These are phyloP conservation scores for Alternaria incomplexa DNA, from an alignment of 2,329 filamentous ascomycete species.

Conservation along the genomic window DNA sequence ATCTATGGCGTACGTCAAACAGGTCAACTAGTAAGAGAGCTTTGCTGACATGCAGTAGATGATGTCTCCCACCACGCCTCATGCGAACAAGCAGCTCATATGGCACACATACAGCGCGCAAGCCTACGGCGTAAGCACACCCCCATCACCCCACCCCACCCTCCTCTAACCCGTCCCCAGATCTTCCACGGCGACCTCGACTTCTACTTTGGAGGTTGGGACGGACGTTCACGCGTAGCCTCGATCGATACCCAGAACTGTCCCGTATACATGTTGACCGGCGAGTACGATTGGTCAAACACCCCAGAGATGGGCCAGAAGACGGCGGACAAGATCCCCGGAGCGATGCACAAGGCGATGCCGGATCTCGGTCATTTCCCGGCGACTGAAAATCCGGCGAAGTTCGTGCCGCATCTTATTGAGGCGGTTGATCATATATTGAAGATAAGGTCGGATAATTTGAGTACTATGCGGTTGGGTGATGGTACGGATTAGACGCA, in stretches of 20 bases:
- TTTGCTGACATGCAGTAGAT: conserved; percentile 37
- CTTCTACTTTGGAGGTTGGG: conserved; percentile 60
- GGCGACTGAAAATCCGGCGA: conserved; percentile 53
- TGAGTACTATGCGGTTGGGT: conserved; percentile 42
- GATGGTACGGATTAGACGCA: conserved; percentile 27
- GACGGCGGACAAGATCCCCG: conserved; percentile 56
- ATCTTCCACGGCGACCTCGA: conserved; percentile 60
- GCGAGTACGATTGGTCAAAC: conserved; percentile 58
- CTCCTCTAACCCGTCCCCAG: conserved; percentile 7
- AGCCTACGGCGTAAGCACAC: conserved; percentile 51
- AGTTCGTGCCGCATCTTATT: conserved; percentile 48
- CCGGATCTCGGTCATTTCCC: conserved; percentile 57
- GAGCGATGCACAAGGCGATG: conserved; percentile 54
- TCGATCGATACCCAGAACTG: conserved; percentile 57
- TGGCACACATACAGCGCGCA: conserved; percentile 59
- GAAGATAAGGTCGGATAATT: conserved; percentile 35
- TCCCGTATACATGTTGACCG: conserved; percentile 59
- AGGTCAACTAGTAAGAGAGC: too few relatives aligned
- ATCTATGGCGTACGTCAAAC: conserved; percentile 50
- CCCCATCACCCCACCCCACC: neutral
- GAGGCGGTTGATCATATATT: conserved; percentile 50
- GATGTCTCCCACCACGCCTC: conserved; percentile 55
- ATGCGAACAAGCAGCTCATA: conserved; percentile 55
- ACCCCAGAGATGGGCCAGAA: conserved; percentile 55
- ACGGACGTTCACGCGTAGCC: conserved; percentile 53